Evolutionary conservation across 2,329 filamentous ascomycete genomes (phyloP), one percentile per base, ranked within the genome.

Genomic region (Sodiomyces alkalinus): DNA sequence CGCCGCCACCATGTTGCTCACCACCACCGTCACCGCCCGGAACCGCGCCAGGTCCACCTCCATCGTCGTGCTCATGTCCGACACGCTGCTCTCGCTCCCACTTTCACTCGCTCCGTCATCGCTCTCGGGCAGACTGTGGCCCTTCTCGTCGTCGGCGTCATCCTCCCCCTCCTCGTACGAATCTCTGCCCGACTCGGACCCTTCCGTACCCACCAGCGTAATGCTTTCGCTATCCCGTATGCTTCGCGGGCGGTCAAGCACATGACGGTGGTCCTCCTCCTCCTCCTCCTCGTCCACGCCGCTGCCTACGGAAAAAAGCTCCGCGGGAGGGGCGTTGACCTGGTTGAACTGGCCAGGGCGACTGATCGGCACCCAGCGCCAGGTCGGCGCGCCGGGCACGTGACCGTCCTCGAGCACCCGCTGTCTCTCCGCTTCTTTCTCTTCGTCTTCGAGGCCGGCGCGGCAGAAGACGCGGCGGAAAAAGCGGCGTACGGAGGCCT

Each of bases 181-280:
- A 8, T 14, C 23, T 9, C 17, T 17, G 15, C 23, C 23, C 10
- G 23, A 25, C 12, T 29, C 21, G 6, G 16, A 22, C 15, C 27
- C 19, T 21, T 29, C 27, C 6, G 27, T 22, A n/a, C 27, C 27
- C n/a, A 29, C 21, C 7, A 29, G 27, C 4, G 27, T 29, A 12
- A 29, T 29, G 20, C 27, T 29, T 12, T 29, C 27, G 6, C 20
- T 21, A 17, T 29, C 27, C 8, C 16, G 15, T 3, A n/a, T n/a
- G n/a, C n/a, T n/a, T n/a, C n/a, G n/a, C n/a, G n/a, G n/a, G n/a
- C n/a, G n/a, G n/a, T n/a, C n/a, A n/a, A n/a, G n/a, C n/a, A n/a
- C n/a, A n/a, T n/a, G n/a, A n/a, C n/a, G n/a, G n/a, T n/a, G n/a
- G n/a, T n/a, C n/a, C n/a, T n/a, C n/a, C n/a, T n/a, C n/a, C n/a